Conservation (phyloP, 495 filamentous ascomycete species). For the Aspergillus bridgeri region DNA sequence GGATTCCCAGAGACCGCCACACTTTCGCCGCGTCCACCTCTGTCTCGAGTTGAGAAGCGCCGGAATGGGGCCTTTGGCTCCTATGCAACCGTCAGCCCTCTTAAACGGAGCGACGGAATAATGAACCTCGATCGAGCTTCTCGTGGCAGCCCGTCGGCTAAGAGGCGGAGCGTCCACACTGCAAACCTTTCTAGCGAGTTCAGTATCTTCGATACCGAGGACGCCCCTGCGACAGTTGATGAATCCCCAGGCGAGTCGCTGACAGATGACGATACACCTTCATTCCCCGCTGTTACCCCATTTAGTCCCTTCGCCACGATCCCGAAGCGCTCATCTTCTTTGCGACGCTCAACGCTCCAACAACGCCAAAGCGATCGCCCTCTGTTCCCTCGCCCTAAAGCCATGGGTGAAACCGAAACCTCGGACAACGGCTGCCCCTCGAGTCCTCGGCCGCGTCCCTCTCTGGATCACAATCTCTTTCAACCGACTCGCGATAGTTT, state of each 20-base stretch:
- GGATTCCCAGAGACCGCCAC: slow-evolving; percentile 37
- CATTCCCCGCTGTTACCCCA: slow-evolving; percentile 26
- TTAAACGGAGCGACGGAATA: slow-evolving; percentile 87
- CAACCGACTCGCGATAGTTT: slow-evolving; percentile 59
- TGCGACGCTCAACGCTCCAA: slow-evolving; percentile 83
- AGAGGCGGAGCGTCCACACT: slow-evolving; percentile 79
- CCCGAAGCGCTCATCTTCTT: slow-evolving; percentile 58
- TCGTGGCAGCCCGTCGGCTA: slow-evolving; percentile 79
- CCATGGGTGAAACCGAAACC: slow-evolving; percentile 31
- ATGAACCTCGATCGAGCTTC: slow-evolving; percentile 79
- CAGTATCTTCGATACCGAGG: slow-evolving; percentile 62
- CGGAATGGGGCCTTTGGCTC: slow-evolving; percentile 45
- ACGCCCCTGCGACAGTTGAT: slow-evolving; percentile 16
- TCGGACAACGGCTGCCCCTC: slow-evolving; percentile 30
- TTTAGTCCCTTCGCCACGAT: slow-evolving; percentile 43
- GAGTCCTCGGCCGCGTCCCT: slow-evolving; percentile 64
- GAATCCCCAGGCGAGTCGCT: slow-evolving; percentile 27
- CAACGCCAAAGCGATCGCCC: slow-evolving; percentile 68
- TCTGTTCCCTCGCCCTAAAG: slow-evolving; percentile 49
- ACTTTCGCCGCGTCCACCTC: slow-evolving; percentile 45
- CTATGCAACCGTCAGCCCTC: slow-evolving; percentile 69
- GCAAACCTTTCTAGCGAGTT: slow-evolving; percentile 57
- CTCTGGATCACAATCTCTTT: slow-evolving; percentile 67
- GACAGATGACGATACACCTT: slow-evolving; percentile 23
- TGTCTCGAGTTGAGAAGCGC: slow-evolving; percentile 45